Conservation (phyloP, 2,329 filamentous ascomycete genomes). For the Exophiala dermatitidis region DNA sequence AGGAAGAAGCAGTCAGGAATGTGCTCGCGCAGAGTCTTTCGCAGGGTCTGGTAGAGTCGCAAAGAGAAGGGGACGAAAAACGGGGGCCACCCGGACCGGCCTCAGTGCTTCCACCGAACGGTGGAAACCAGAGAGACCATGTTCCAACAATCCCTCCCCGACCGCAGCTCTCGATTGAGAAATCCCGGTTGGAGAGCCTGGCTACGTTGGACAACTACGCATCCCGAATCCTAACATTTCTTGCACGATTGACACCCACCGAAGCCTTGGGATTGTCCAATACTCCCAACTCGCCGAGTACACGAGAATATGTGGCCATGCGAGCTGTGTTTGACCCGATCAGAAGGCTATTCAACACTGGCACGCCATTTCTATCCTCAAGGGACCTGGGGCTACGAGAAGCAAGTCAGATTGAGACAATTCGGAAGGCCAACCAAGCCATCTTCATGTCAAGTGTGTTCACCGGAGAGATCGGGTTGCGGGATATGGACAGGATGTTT, state of each 20-base stretch:
- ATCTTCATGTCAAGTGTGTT: constrained; percentile 59
- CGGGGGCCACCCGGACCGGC: background rate
- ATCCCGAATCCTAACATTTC: constrained; percentile 22
- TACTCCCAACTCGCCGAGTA: constrained; percentile 48
- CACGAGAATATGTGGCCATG: constrained; percentile 56
- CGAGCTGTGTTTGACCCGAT: constrained; percentile 58
- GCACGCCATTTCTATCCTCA: constrained; percentile 50
- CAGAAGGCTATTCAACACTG: constrained; percentile 53
- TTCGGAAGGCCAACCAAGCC: constrained; percentile 58
- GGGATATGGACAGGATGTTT: constrained; percentile 57
- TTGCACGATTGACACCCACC: constrained; percentile 14
- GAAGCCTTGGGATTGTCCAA: constrained; percentile 52
- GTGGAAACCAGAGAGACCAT: background rate
- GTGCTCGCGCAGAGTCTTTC: background rate
- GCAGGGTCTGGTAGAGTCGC: background rate
- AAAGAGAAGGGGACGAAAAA: constrained; percentile 2
- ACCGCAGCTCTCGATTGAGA: constrained; percentile 1
- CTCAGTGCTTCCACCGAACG: background rate
- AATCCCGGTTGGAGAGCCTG: constrained; percentile 51
- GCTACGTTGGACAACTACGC: constrained; percentile 57
- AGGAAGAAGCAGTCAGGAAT: constrained; percentile 30
- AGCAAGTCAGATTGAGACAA: constrained; percentile 49
- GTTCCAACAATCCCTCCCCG: constrained; percentile 3
- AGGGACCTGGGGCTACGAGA: constrained; percentile 48
- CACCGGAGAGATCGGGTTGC: constrained; percentile 57